These are phyloP conservation scores for Lojkania enalia DNA, from an alignment of 2,329 filamentous ascomycete genomes.

Conservation along the genomic window DNA sequence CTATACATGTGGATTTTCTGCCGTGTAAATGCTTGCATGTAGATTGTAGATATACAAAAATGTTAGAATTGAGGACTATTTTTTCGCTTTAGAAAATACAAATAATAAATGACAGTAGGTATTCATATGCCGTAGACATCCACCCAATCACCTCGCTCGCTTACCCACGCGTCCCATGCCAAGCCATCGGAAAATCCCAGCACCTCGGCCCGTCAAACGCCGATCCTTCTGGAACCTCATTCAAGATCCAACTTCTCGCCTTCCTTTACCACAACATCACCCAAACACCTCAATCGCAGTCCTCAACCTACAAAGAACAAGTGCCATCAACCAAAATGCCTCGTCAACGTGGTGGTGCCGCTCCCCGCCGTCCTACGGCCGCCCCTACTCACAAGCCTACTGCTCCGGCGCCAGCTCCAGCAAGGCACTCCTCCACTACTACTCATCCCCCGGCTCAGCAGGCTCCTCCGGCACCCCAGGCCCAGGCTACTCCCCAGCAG, in stretches of 20 bases:
- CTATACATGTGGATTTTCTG: too few relatives aligned
- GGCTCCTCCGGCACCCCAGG: conserved; percentile 52
- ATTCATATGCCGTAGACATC: too few relatives aligned
- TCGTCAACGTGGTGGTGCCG: conserved; percentile 53
- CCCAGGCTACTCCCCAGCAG: conserved; percentile 41
- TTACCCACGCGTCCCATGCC: too few relatives aligned
- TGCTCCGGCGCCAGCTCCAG: conserved; percentile 58
- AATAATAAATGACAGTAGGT: too few relatives aligned
- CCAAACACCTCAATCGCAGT: conserved; percentile 2
- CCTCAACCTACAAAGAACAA: background rate
- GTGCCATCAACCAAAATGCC: conserved; percentile 45
- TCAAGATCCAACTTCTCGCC: conserved; percentile 6
- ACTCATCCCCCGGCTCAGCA: conserved; percentile 54
- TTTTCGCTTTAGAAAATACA: too few relatives aligned
- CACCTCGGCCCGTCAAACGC: conserved; percentile 1
- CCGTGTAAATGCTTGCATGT: too few relatives aligned
- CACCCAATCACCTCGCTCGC: too few relatives aligned
- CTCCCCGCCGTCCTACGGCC: conserved; percentile 50
- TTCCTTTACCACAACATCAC: conserved; percentile 9
- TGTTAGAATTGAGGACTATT: too few relatives aligned
- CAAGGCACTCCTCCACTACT: conserved; percentile 70
- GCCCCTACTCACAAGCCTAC: conserved; percentile 45
- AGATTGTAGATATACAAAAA: too few relatives aligned
- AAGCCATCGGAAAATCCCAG: too few relatives aligned
- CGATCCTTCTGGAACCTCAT: conserved; percentile 15